Conservation (phyloP, 305 asterid genomes). For the Fraxinus floribunda region DNA sequence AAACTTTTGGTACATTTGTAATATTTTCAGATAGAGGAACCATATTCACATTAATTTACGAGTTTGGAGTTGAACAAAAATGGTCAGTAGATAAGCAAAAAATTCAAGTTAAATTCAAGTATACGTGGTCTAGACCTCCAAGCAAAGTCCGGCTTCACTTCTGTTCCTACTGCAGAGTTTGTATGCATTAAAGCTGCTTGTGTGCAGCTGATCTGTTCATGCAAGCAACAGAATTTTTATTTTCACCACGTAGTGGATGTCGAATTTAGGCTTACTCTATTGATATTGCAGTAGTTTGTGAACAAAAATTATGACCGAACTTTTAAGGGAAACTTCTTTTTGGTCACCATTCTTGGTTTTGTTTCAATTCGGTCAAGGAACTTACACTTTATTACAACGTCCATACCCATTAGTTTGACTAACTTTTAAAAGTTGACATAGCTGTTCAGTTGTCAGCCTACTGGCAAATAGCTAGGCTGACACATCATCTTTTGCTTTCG, state of each 20-base stretch:
- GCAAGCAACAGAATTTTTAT: neutral
- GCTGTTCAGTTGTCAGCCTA: neutral
- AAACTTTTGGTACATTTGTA: neutral
- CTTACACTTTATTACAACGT: neutral
- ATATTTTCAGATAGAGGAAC: conserved; percentile 6
- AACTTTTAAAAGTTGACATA: neutral
- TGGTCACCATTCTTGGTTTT: neutral
- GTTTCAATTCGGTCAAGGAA: neutral
- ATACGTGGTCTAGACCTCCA: neutral
- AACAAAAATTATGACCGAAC: neutral
- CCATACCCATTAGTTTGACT: neutral
- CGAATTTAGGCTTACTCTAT: neutral
- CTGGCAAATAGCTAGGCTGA: neutral
- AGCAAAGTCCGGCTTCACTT: neutral
- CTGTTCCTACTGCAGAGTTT: neutral
- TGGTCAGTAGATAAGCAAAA: neutral
- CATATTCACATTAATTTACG: neutral
- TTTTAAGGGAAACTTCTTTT: neutral
- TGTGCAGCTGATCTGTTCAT: neutral
- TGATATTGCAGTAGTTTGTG: neutral
- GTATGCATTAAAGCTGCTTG: neutral
- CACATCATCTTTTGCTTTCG: neutral
- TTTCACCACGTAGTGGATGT: neutral
- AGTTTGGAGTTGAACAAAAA: conserved; percentile 1
- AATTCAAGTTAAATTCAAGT: neutral